Evolutionary conservation across 768 basidiomycete species (phyloP).

Genomic region (Neoboletus brunneissimus): DNA sequence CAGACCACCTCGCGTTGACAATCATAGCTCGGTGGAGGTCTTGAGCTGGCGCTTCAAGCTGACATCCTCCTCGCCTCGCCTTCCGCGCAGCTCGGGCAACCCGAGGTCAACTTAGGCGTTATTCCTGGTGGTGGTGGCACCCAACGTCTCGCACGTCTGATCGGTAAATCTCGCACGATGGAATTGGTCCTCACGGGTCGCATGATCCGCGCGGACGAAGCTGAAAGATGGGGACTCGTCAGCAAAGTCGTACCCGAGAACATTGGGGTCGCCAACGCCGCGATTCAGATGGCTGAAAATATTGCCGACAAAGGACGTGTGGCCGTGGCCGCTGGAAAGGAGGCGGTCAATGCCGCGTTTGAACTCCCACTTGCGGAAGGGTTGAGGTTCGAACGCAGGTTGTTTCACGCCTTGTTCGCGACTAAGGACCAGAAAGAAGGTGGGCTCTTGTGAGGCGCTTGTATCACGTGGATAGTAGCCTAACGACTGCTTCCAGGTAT

Average conservation of each 20-base stretch:
- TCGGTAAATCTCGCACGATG: constrained; percentile 95
- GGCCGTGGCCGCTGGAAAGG: constrained; percentile 85
- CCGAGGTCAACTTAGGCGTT: constrained; percentile 92
- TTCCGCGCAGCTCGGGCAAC: constrained; percentile 90
- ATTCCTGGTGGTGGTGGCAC: constrained; percentile 96
- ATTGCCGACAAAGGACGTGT: constrained; percentile 84
- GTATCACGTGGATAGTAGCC: not conserved
- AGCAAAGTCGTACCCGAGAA: constrained; percentile 76
- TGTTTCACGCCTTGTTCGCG: constrained; percentile 91
- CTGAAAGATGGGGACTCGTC: constrained; percentile 84
- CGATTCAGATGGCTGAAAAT: constrained; percentile 69
- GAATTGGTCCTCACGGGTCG: constrained; percentile 90
- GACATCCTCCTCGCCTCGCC: constrained; percentile 93
- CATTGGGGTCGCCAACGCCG: constrained; percentile 84
- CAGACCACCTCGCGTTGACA: not conserved
- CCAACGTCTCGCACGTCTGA: constrained; percentile 78
- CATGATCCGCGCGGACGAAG: constrained; percentile 75
- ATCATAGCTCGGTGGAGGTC: constrained; percentile 88
- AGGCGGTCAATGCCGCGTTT: constrained; percentile 91
- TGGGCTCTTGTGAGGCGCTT: constrained; percentile 33
- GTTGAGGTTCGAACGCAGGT: constrained; percentile 77
- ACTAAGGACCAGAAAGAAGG: constrained; percentile 96
- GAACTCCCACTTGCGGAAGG: constrained; percentile 83
- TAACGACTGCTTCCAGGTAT: constrained; percentile 58
- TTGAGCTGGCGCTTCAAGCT: constrained; percentile 94